Evolutionary conservation across 2,329 filamentous ascomycete species (phyloP).

Genomic region (Ceratocystis cubensis): DNA sequence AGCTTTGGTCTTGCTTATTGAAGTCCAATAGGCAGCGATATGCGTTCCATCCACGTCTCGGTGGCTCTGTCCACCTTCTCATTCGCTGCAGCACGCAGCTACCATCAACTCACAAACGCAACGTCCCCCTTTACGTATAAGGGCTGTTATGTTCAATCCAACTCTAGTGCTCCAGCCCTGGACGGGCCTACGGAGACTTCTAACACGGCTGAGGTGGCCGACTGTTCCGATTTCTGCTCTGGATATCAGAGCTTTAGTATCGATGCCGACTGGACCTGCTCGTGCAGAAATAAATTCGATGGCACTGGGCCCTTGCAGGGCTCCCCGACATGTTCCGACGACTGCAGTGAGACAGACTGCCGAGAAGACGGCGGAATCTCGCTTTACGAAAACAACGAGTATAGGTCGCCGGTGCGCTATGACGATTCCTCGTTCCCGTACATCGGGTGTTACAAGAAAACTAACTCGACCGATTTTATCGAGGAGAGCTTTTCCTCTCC

Average conservation of each 20-base stretch:
- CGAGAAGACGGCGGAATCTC: not conserved
- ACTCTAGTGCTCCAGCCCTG: not conserved
- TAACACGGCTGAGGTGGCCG: not conserved
- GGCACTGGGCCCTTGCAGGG: not conserved
- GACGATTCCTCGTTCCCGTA: conserved; percentile 6
- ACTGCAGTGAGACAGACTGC: not conserved
- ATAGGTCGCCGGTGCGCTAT: not conserved
- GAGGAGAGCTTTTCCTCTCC: conserved; percentile 4
- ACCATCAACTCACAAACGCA: not conserved
- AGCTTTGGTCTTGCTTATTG: not conserved
- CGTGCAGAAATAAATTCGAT: not conserved
- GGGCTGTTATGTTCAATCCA: conserved; percentile 2
- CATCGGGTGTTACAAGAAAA: conserved; percentile 9
- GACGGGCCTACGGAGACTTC: not conserved
- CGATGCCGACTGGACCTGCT: not conserved
- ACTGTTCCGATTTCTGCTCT: not conserved
- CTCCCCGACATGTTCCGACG: not conserved
- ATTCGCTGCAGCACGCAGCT: not conserved
- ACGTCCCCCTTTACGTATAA: not conserved
- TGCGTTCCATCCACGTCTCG: not conserved
- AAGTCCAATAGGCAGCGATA: not conserved
- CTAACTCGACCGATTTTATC: not conserved
- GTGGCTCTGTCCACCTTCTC: not conserved
- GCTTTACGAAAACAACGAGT: conserved; percentile 1
- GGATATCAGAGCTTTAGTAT: conserved; percentile 8